Percentiles rank a stretch among this genome's conserved stretches.
phyloP scores from a whole-genome alignment of 2,329 filamentous ascomycete species.

The Alternaria viburni region DNA sequence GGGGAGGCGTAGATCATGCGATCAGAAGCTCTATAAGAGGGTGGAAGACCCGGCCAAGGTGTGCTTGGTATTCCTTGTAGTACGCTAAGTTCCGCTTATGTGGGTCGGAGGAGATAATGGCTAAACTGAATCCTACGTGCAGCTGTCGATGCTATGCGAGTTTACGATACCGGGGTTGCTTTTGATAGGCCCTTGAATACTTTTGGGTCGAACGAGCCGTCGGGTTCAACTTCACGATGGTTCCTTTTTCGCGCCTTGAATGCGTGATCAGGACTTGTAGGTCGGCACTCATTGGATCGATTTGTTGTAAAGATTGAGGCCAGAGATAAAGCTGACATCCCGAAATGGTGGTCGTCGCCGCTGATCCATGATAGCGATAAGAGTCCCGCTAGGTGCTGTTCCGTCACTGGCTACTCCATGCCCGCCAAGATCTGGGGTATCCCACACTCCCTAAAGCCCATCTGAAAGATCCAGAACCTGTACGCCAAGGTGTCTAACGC shows the following conservation, averaged over 20 bases:
- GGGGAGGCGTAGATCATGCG: slow-evolving; percentile 14
- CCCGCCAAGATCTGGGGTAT: slow-evolving; percentile 32
- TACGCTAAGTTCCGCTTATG: slow-evolving; percentile 9
- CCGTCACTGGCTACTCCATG: slow-evolving; percentile 30
- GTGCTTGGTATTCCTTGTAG: slow-evolving; percentile 26
- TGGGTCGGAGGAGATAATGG: slow-evolving; percentile 10
- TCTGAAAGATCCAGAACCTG: slow-evolving; percentile 11
- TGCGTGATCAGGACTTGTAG: background rate
- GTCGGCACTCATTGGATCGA: slow-evolving; percentile 14
- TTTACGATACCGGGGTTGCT: background rate
- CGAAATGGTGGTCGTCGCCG: slow-evolving; percentile 24
- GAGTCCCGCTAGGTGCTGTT: slow-evolving; percentile 29
- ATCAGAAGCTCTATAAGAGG: slow-evolving; percentile 23
- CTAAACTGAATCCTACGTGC: background rate
- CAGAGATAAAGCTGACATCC: slow-evolving; percentile 30
- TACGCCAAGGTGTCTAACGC: slow-evolving; percentile 30
- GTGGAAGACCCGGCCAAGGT: slow-evolving; percentile 24
- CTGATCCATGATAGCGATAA: slow-evolving; percentile 49
- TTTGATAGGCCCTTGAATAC: background rate
- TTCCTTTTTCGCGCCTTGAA: background rate
- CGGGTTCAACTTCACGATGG: background rate
- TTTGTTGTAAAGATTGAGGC: slow-evolving; percentile 14
- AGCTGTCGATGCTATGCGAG: background rate
- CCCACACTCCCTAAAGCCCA: slow-evolving; percentile 22
- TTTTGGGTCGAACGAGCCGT: background rate